Evolutionary conservation across 169 alveolate genomes (phyloP).

Genomic region (Eimeria tenella): DNA sequence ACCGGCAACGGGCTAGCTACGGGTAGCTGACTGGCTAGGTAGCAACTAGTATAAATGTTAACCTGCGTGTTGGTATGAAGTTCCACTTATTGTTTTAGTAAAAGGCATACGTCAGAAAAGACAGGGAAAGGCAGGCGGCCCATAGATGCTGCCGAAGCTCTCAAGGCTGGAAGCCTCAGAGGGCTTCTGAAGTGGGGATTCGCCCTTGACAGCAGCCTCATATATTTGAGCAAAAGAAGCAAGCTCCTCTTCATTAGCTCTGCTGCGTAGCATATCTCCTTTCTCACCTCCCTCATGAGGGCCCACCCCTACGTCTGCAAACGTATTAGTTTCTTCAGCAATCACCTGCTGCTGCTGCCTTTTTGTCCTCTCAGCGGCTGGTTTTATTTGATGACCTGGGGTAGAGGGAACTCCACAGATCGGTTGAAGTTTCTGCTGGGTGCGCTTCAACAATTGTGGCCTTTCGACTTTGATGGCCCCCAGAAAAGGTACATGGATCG

Average conservation of each 20-base stretch:
- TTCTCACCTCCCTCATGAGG: no score
- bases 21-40: neutral
- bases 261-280: no score
- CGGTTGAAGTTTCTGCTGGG: neutral
- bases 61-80: no score
- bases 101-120: neutral
- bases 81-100: neutral
- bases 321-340: no score
- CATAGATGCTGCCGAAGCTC: slow-evolving; percentile 38
- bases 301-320: no score
- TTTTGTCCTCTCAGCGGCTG: neutral
- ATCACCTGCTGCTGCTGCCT: neutral
- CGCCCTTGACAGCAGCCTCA: no score
- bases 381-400: neutral
- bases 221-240: no score
- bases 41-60: no score
- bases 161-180: neutral
- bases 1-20: no score
- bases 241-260: no score
- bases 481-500: neutral
- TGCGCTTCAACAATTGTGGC: neutral
- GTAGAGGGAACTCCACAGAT: neutral
- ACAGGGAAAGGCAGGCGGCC: slow-evolving; percentile 27
- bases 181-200: neutral
- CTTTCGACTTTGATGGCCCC: neutral